Base-by-base conservation (phyloP, 139 green algal species). In the Tetradesmus obliquus region DNA sequence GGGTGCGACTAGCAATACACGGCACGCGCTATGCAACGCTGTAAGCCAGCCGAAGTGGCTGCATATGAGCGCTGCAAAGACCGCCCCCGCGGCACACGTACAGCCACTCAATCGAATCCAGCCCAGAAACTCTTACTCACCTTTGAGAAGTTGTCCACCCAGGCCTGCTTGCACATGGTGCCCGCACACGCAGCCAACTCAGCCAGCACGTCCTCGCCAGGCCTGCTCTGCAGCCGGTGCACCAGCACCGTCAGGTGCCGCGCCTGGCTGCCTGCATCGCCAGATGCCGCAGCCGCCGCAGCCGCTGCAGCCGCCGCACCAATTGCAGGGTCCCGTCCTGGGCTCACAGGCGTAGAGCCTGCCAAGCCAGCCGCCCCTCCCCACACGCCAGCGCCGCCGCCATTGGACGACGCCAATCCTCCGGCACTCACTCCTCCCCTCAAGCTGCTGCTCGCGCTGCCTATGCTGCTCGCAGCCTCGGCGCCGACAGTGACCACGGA, bases 61-160 rank as follows among this genome's bases (percentile, higher is more conserved):
- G 32, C 32, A 45, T 45, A 45, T 45, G 32, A 45, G 32, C 32
- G 32, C 32, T 45, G 32, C 32, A 45, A 45, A 45, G 32, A 45
- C 32, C 32, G 32, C 32, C 32, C 32, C 32, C 32, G 32, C 32
- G 32, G 32, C 32, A 45, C 32, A 45, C 32, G 32, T 45, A 45
- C 32, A 45, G 32, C 32, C 32, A 45, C 32, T 45, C 32, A 45
- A 45, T 45, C 32, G 32, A 45, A 45, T 45, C 32, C 32, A 45
- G 32, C 32, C 32, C 32, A 45, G 32, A 45, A 45, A 45, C 32
- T 45, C 32, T 10, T 13, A 45, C 19, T 12, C 58, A 93, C 91
- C 86, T 93, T 91, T 2, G 88, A 89, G 57, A 95, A 95, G 82
- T 90, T 91, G 24, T 88, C 81, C 55, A 88, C 20, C 93, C 93